Conservation (phyloP, 2,329 filamentous ascomycete genomes). For the Hypomyces perniciosus region DNA sequence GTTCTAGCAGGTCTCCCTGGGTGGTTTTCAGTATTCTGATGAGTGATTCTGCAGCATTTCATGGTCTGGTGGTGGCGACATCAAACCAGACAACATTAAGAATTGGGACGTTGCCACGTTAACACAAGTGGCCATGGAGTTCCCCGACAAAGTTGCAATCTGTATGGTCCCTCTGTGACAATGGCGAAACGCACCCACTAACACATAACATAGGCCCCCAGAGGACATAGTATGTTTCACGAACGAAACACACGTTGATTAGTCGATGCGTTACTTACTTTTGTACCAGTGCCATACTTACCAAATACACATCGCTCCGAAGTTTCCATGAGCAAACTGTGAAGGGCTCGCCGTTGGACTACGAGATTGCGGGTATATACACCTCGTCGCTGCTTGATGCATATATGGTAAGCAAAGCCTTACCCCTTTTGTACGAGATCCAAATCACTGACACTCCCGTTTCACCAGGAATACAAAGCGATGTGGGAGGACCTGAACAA, state of each 20-base stretch:
- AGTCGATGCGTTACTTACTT: not conserved
- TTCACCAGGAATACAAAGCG: not conserved
- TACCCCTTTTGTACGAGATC: not conserved
- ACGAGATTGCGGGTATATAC: not conserved
- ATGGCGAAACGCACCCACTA: too few species aligned
- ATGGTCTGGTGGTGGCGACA: conserved; percentile 13
- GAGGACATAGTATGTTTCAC: not conserved
- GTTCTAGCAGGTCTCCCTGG: too few species aligned
- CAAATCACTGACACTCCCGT: not conserved
- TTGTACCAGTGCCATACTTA: not conserved
- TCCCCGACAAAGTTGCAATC: not conserved
- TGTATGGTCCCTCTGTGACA: not conserved
- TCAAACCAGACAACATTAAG: not conserved
- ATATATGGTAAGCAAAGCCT: not conserved
- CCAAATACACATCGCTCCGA: not conserved
- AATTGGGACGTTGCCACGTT: not conserved
- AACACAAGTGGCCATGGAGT: not conserved
- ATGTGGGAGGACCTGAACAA: too few species aligned
- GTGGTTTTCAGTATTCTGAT: too few species aligned
- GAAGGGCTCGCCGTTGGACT: not conserved
- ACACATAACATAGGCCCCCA: not conserved
- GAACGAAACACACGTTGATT: not conserved
- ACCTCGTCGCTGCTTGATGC: not conserved
- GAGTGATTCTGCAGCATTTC: conserved; percentile 5
- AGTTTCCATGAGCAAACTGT: not conserved